Evolutionary conservation across 148 eudicot genomes (phyloP), one percentile per base, ranked within the genome.

Genomic region (Cornus florida): DNA sequence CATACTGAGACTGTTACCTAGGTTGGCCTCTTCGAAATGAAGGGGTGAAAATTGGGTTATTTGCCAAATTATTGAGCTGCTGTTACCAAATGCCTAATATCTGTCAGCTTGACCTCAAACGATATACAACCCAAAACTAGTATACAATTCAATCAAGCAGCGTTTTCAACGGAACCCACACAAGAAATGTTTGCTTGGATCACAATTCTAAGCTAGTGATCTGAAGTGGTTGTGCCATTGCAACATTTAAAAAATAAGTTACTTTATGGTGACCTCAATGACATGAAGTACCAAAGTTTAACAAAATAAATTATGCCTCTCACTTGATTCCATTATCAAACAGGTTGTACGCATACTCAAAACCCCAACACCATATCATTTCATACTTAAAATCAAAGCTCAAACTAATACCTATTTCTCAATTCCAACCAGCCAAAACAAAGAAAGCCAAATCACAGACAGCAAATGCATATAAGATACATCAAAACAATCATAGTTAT

Each of bases 241-340:
- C 9, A 3, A 62, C 22, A 19, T 13, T n/a, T 62, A 4, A 20
- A 62, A 5, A 17, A 2, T 20, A 28, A 28, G 38, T 28, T 46
- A 28, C 31, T 43, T 31, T 67, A 10, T 17, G 16, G 69, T 41
- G 16, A 17, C 14, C 56, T 3, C 56, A 19, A 7, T 62, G 22
- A 19, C 48, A 35, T 20, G 3, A 19, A 14, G 14, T 16, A 70
- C 48, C 16, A 24, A 70, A 12, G 20, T 75, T 60, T n/a, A 13
- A n/a, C 69, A 70, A 38, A 66, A n/a, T n/a, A n/a, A 60, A 33
- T 65, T 5, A 50, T 23, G 32, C 33, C 2, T 75, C 68, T 78
- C 80, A 73, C 64, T 81, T 22, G 33, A 81, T 69, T 33, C 20
- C 35, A 64, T 12, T 31, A 67, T 83, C 84, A 75, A 80, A 80